Conservation (phyloP, 2,329 filamentous ascomycete genomes). For the Allantophomopsis lycopodina region DNA sequence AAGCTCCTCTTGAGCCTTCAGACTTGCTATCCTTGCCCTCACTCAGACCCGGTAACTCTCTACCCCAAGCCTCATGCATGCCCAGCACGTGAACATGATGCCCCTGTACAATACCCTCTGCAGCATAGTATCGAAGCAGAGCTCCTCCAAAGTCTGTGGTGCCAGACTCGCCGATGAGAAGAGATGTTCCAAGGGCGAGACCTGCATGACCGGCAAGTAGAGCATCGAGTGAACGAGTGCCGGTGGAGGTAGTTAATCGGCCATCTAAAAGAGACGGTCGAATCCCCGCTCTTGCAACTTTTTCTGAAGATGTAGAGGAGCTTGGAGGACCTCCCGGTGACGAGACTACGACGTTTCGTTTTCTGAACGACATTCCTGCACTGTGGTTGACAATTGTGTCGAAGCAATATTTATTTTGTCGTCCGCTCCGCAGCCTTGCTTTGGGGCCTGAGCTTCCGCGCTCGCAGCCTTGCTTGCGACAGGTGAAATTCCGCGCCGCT, state of each 20-base stretch:
- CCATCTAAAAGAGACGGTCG: slow-evolving; percentile 84
- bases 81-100: slow-evolving; percentile 82
- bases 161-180: slow-evolving; percentile 77
- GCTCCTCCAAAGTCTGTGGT: slow-evolving; percentile 89
- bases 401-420: not conserved
- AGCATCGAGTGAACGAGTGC: slow-evolving; percentile 72
- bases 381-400: not conserved
- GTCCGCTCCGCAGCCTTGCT: not conserved
- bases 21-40: slow-evolving; percentile 29
- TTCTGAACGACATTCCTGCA: slow-evolving; percentile 50
- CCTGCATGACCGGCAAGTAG: slow-evolving; percentile 80
- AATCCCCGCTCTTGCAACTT: slow-evolving; percentile 33
- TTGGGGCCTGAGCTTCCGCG: too few species aligned
- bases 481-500: not conserved
- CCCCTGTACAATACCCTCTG: slow-evolving; percentile 83
- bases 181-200: slow-evolving; percentile 63
- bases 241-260: slow-evolving; percentile 79
- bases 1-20: slow-evolving; percentile 21
- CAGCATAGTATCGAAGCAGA: slow-evolving; percentile 77
- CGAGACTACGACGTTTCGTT: slow-evolving; percentile 45
- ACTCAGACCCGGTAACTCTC: slow-evolving; percentile 67
- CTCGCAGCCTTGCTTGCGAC: too few species aligned
- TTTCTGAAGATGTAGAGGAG: slow-evolving; percentile 8
- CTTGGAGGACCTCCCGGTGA: slow-evolving; percentile 10
- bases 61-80: slow-evolving; percentile 64